A percentile compares a stretch with the other conserved stretches of the same genome.
phyloP scores from a whole-genome alignment of 2,329 filamentous ascomycete species.

The Sphaerulina populicola region DNA sequence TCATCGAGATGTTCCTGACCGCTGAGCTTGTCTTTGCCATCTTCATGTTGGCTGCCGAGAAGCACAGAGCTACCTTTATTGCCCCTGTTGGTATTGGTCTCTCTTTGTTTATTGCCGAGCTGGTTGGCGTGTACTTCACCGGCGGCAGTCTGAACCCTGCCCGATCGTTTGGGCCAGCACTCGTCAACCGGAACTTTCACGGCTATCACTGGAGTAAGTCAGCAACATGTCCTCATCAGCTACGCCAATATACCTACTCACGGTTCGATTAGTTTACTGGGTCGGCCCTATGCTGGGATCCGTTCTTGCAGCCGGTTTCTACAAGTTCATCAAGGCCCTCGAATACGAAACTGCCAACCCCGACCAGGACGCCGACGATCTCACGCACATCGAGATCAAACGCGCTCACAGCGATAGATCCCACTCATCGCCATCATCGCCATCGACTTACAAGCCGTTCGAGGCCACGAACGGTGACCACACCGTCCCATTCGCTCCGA shows the following conservation, averaged over 20 bases:
- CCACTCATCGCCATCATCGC: neutral
- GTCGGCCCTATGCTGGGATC: slow-evolving; percentile 28
- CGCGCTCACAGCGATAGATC: neutral
- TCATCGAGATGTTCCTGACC: slow-evolving; percentile 35
- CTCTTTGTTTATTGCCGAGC: slow-evolving; percentile 41
- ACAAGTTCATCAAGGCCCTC: slow-evolving; percentile 29
- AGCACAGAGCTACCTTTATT: slow-evolving; percentile 38
- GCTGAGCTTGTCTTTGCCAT: slow-evolving; percentile 36
- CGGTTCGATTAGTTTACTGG: slow-evolving; percentile 15
- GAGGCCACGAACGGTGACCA: neutral
- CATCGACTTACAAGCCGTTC: too few relatives aligned
- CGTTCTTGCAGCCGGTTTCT: slow-evolving; percentile 28
- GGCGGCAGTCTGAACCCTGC: slow-evolving; percentile 32
- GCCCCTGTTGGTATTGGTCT: slow-evolving; percentile 43
- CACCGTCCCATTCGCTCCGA: neutral
- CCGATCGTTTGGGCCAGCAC: slow-evolving; percentile 30
- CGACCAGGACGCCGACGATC: slow-evolving; percentile 8
- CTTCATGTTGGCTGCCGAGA: slow-evolving; percentile 31
- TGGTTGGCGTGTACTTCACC: slow-evolving; percentile 33
- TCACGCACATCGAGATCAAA: neutral
- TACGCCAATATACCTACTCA: neutral
- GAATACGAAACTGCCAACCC: slow-evolving; percentile 32
- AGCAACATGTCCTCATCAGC: neutral
- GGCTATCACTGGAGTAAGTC: slow-evolving; percentile 29
- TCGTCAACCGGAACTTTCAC: slow-evolving; percentile 25